phyloP scores from a whole-genome alignment of 1,284 basidiomycete genomes.

The Rhodotorula sp. region DNA sequence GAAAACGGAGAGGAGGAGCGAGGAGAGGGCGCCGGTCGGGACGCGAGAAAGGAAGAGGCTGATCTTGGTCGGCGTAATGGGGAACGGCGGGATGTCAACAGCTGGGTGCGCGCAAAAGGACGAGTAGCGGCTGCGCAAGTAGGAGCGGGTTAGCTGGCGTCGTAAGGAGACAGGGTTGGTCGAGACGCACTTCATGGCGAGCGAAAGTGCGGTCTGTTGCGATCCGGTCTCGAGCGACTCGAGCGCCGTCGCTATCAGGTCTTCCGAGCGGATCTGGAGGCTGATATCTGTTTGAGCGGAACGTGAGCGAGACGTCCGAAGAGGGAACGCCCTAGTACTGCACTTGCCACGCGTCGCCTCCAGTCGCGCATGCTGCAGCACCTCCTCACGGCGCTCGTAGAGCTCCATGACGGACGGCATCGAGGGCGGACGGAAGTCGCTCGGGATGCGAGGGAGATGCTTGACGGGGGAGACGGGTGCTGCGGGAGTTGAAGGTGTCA shows the following conservation, averaged over 20 bases:
- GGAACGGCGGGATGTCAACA: conserved; percentile 24
- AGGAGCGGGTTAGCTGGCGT: too few species aligned
- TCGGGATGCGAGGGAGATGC: neutral
- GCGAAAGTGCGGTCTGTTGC: conserved; percentile 13
- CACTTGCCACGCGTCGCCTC: neutral
- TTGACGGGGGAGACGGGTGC: neutral
- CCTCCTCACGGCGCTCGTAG: neutral
- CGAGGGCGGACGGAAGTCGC: neutral
- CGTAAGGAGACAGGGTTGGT: neutral
- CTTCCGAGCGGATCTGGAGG: conserved; percentile 9
- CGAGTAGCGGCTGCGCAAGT: conserved; percentile 15
- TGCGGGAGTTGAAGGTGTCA: neutral
- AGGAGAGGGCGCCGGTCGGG: neutral
- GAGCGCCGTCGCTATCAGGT: conserved; percentile 4
- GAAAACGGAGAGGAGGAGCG: neutral
- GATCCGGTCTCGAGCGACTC: neutral
- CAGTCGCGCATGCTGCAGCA: neutral
- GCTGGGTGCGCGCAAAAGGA: conserved; percentile 7
- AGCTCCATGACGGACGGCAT: conserved; percentile 9
- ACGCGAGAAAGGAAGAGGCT: conserved; percentile 20
- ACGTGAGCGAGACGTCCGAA: neutral
- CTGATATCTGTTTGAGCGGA: neutral
- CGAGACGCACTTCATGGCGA: conserved; percentile 25
- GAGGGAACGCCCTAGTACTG: neutral
- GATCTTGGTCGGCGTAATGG: conserved; percentile 20